phyloP scores from a whole-genome alignment of 768 basidiomycete genomes.

The Cyathus striatus region DNA sequence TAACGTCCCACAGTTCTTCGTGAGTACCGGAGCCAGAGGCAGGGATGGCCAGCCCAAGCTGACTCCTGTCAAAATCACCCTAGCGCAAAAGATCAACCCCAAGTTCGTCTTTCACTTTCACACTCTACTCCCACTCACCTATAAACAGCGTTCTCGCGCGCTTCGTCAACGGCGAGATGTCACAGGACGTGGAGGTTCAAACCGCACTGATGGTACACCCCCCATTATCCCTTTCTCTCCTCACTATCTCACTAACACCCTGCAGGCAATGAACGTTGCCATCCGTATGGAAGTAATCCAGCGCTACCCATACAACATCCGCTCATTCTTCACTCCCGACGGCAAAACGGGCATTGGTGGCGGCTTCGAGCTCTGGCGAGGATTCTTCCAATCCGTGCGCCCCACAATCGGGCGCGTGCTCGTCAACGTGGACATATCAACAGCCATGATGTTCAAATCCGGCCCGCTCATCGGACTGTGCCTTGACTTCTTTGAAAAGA shows the following conservation, averaged over 20 bases:
- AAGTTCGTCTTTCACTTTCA: constrained; percentile 15
- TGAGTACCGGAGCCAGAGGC: neutral
- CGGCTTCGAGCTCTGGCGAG: constrained; percentile 72
- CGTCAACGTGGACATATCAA: constrained; percentile 75
- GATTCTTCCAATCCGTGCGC: constrained; percentile 76
- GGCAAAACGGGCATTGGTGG: constrained; percentile 49
- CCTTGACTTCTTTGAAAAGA: constrained; percentile 40
- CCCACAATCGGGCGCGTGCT: constrained; percentile 60
- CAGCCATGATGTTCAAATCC: constrained; percentile 68
- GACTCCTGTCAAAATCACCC: constrained; percentile 60
- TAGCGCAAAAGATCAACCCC: constrained; percentile 40
- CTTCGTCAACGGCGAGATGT: constrained; percentile 53
- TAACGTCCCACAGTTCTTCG: neutral
- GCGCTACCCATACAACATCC: constrained; percentile 64
- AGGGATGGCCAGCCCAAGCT: constrained; percentile 49
- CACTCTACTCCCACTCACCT: neutral
- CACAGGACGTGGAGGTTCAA: constrained; percentile 54
- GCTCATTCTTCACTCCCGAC: constrained; percentile 65
- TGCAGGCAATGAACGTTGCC: constrained; percentile 67
- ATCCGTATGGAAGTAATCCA: constrained; percentile 71
- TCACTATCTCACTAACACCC: neutral
- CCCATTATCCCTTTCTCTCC: neutral
- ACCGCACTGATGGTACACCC: constrained; percentile 54
- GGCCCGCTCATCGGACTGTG: constrained; percentile 58
- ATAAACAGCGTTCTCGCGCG: constrained; percentile 33